Base-by-base conservation (phyloP, 257 asterid genomes). In the Solanum corneliomulleri region DNA sequence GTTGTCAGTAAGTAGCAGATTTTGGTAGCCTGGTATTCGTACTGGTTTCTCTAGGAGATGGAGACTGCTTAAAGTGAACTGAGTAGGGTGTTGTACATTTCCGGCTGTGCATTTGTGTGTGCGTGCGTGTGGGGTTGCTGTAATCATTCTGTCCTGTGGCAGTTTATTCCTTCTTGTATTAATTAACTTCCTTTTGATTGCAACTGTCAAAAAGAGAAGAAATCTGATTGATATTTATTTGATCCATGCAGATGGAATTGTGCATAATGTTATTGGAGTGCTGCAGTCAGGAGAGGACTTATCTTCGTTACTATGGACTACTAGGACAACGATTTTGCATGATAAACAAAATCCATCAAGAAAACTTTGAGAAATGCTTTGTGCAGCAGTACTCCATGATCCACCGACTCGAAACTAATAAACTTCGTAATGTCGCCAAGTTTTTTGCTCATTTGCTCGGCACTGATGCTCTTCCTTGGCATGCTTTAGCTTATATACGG, bases 241-340 rank as follows among this genome's bases (percentile, higher is more conserved):
- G 49, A 11, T 71, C 27, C 78, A 39, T 90, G 89, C 91, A 95
- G 98, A 95, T 97, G 98, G 98, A 95, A 87, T 87, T 97, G 84
- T 95, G 98, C 90, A 91, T 92, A 31, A 95, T 95, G 99, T 84
- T 97, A 89, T 88, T 97, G 92, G 99, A 97, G 90, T 97, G 99
- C 91, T 97, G 99, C 95, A 93, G 98, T 91, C 99, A 97, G 92
- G 99, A 97, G 93, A 94, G 98, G 87, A 97, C 99, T 20, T 97
- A 95, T 90, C 94, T 94, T 21, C 96, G 98, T 20, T 95, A 94
- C 90, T 95, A 94, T 88, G 99, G 99, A 29, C 96, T 97, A 82
- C 92, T 97, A 45, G 99, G 98, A 62, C 98, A 96, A 89, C 94
- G 99, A 6, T 93, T 96, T 77, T 96, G 99, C 77, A 95, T 96